These are phyloP conservation scores for Chaetomiaceae sp. DNA, from an alignment of 2,329 filamentous ascomycete genomes.

Conservation along the genomic window DNA sequence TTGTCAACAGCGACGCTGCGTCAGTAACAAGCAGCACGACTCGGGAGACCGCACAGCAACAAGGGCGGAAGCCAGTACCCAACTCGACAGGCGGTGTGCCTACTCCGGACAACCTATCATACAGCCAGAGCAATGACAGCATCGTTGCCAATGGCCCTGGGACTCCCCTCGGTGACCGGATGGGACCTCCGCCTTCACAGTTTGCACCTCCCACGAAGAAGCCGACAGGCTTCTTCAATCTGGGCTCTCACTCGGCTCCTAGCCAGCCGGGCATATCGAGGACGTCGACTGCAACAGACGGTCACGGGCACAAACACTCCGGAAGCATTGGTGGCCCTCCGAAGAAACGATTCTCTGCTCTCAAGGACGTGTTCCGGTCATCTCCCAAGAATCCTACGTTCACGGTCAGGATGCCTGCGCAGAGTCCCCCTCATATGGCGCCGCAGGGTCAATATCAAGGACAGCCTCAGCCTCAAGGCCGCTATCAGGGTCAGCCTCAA, in stretches of 20 bases:
- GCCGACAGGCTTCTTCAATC: conserved; percentile 28
- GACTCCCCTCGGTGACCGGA: conserved; percentile 20
- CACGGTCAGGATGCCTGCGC: conserved; percentile 13
- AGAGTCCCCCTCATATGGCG: conserved; percentile 1
- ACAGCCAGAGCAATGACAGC: conserved; percentile 30
- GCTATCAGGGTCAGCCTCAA: not conserved
- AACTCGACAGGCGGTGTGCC: conserved; percentile 26
- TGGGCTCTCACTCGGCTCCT: conserved; percentile 15
- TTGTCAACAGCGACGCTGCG: conserved; percentile 35
- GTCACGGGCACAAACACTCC: conserved; percentile 14
- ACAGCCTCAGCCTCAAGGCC: conserved; percentile 1
- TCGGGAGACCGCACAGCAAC: conserved; percentile 36
- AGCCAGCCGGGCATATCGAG: conserved; percentile 21
- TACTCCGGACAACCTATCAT: conserved; percentile 23
- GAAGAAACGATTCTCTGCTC: conserved; percentile 45
- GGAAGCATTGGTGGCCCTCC: conserved; percentile 20
- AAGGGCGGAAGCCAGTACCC: conserved; percentile 39
- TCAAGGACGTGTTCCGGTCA: conserved; percentile 31
- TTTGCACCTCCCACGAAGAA: conserved; percentile 26
- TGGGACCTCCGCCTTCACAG: conserved; percentile 16
- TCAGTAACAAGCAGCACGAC: conserved; percentile 39
- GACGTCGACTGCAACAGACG: conserved; percentile 28
- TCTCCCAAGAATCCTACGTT: conserved; percentile 21
- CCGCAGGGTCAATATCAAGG: conserved; percentile 8
- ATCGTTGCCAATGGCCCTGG: conserved; percentile 21